Conservation (phyloP, 495 filamentous ascomycete genomes). For the Aspergillus diversus region DNA sequence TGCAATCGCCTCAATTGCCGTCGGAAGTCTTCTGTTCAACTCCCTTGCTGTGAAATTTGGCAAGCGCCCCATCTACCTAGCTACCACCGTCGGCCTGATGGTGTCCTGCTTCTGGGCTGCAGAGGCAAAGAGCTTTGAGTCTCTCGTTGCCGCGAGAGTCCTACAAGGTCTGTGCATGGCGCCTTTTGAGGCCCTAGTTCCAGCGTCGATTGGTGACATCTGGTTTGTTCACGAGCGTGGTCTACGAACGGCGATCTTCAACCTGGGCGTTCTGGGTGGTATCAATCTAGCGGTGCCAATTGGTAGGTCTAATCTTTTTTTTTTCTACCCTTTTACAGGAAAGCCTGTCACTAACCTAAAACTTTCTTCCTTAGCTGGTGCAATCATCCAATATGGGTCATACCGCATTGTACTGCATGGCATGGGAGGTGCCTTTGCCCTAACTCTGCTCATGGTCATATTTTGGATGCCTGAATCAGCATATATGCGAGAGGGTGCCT, state of each 20-base stretch:
- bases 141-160: conserved; percentile 57
- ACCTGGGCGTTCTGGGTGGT: conserved; percentile 58
- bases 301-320: conserved; percentile 29
- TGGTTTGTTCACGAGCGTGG: conserved; percentile 68
- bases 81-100: conserved; percentile 61
- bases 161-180: conserved; percentile 40
- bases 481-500: conserved; percentile 33
- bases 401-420: conserved; percentile 38
- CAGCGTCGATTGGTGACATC: conserved; percentile 35
- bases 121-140: conserved; percentile 55
- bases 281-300: conserved; percentile 48
- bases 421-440: conserved; percentile 46
- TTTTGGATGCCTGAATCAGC: conserved; percentile 52
- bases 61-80: conserved; percentile 63
- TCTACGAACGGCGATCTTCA: conserved; percentile 66
- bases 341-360: conserved; percentile 4
- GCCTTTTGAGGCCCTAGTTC: conserved; percentile 35
- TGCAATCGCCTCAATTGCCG: conserved; percentile 46
- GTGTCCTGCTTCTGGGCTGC: conserved; percentile 63
- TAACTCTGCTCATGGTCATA: conserved; percentile 40
- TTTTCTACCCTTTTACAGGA: background rate
- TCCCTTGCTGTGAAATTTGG: conserved; percentile 67
- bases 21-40: conserved; percentile 62
- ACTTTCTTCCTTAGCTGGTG: conserved; percentile 31
- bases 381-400: conserved; percentile 37